phyloP scores from a whole-genome alignment of 257 asterid species.

The Rauvolfia tetraphylla region DNA sequence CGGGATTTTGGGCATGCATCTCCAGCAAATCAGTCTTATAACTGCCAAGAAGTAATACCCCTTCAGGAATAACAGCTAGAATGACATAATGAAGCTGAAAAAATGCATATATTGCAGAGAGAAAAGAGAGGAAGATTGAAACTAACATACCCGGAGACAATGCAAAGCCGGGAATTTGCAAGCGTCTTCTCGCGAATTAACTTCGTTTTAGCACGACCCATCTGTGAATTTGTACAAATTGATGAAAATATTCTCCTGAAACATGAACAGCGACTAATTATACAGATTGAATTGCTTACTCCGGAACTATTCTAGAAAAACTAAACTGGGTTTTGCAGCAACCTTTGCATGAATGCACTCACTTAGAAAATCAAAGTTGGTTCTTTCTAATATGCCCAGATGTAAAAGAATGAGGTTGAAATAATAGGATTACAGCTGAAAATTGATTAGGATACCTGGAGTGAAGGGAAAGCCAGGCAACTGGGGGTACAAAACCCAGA shows the following conservation, averaged over 20 bases:
- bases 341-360: not conserved
- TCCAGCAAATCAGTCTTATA: conserved; percentile 66
- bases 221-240: conserved; percentile 20
- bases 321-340: not conserved
- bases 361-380: not conserved
- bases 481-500: conserved; percentile 14
- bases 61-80: not conserved
- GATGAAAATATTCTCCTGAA: conserved; percentile 18
- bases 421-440: conserved; percentile 18
- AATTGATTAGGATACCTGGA: conserved; percentile 22
- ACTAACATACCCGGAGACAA: conserved; percentile 49
- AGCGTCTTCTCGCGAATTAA: conserved; percentile 30
- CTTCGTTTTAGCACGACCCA: conserved; percentile 43
- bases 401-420: not conserved
- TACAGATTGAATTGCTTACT: not conserved
- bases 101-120: not conserved
- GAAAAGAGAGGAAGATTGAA: not conserved
- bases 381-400: no score
- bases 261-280: not conserved
- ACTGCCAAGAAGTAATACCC: conserved; percentile 32
- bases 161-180: conserved; percentile 44
- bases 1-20: conserved; percentile 58
- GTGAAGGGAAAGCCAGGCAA: conserved; percentile 22
- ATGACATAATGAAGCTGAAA: conserved; percentile 3
- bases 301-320: not conserved